Conservation (phyloP, 108 stramenopile genomes). For the Skeletonema tropicum region DNA sequence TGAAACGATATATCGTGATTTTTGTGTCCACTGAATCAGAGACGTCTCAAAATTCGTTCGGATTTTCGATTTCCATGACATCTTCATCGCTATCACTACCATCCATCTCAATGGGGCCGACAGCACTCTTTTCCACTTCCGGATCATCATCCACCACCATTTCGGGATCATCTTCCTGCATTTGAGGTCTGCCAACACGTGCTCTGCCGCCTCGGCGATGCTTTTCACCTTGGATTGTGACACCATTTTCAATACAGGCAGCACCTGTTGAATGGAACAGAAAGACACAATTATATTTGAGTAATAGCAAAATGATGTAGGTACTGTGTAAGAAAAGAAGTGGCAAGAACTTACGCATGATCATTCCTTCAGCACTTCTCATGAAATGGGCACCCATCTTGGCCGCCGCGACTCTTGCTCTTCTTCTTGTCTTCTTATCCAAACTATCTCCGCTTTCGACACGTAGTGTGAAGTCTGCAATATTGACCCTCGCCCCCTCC, state of each 20-base stretch:
- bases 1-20: no score
- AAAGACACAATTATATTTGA: background rate
- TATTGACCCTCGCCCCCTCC: slow-evolving; percentile 44
- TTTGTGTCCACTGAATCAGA: no score
- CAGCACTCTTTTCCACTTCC: slow-evolving; percentile 1
- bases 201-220: slow-evolving; percentile 13
- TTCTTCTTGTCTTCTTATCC: slow-evolving; percentile 28
- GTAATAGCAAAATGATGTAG: background rate
- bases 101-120: slow-evolving; percentile 29
- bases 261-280: slow-evolving; percentile 8
- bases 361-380: slow-evolving; percentile 46
- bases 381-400: slow-evolving; percentile 43
- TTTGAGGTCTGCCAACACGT: slow-evolving; percentile 17
- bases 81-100: slow-evolving; percentile 22
- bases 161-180: slow-evolving; percentile 3
- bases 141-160: background rate
- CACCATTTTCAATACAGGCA: slow-evolving; percentile 36
- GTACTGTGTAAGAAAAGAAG: background rate
- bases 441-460: slow-evolving; percentile 21
- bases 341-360: slow-evolving; percentile 38
- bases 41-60: slow-evolving; percentile 35
- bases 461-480: slow-evolving; percentile 36
- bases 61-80: slow-evolving; percentile 49
- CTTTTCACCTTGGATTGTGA: slow-evolving; percentile 20
- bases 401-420: slow-evolving; percentile 38